Percentiles rank a stretch among this genome's conserved stretches.
These are phyloP conservation scores for Solanum verrucosum DNA, from an alignment of 257 asterid genomes.

Conservation along the genomic window DNA sequence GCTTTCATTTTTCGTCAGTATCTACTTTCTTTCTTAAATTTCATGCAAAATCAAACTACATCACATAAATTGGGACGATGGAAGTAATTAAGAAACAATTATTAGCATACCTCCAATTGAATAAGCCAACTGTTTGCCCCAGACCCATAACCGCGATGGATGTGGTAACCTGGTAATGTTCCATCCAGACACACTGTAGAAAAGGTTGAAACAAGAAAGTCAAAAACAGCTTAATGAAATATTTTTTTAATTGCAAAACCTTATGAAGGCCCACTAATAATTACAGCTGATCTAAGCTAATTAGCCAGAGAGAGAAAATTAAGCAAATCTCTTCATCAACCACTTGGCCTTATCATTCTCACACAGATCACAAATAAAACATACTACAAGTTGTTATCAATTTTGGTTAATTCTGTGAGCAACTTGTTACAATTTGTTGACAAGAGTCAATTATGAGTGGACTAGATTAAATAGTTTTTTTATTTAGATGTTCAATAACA, in stretches of 20 bases:
- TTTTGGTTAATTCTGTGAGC: background rate
- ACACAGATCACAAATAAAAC: background rate
- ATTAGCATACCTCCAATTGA: conserved; percentile 65
- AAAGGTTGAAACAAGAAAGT: background rate
- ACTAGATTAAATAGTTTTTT: background rate
- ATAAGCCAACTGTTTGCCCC: conserved; percentile 94
- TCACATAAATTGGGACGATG: too few species aligned
- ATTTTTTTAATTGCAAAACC: background rate
- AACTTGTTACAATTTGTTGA: background rate
- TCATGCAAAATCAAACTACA: too few species aligned
- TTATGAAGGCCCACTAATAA: background rate
- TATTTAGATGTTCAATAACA: background rate
- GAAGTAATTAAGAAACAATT: background rate
- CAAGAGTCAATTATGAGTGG: background rate
- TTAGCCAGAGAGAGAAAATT: background rate
- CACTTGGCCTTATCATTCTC: background rate
- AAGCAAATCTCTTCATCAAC: background rate
- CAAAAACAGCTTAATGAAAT: background rate
- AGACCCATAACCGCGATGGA: conserved; percentile 68
- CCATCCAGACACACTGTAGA: conserved; percentile 93
- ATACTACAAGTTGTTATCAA: background rate
- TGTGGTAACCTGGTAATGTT: conserved; percentile 83
- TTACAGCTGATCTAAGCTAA: background rate
- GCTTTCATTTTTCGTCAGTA: too few species aligned
- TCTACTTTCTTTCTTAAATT: too few species aligned